A percentile compares a stretch with the other conserved stretches of the same genome.
Evolutionary conservation across 306 rosid genomes (phyloP).

Genomic region (Coriaria nepalensis): DNA sequence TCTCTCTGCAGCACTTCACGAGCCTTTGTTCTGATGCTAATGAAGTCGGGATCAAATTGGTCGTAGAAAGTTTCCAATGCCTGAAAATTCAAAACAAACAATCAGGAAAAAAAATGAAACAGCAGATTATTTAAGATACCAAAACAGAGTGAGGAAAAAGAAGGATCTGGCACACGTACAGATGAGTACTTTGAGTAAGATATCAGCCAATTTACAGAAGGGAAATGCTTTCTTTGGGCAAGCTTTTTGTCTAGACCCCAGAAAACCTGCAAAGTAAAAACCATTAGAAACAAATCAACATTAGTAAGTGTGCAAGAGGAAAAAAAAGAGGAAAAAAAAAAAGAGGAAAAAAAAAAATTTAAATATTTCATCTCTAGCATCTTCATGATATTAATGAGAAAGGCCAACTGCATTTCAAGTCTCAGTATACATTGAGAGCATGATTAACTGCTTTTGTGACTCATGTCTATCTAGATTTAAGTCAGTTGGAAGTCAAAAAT

Average conservation of each 20-base stretch:
- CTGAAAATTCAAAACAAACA: conserved; percentile 17
- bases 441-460: no score
- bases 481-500: no score
- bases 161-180: conserved; percentile 27
- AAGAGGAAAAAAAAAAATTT: neutral
- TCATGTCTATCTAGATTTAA: no score
- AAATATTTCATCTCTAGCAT: no score
- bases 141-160: conserved; percentile 1
- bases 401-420: no score
- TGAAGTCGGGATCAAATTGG: conserved; percentile 91
- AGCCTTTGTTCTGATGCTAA: conserved; percentile 93
- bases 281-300: conserved; percentile 6
- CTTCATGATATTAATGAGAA: no score
- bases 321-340: neutral
- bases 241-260: conserved; percentile 99
- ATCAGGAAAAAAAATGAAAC: conserved; percentile 3
- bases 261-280: conserved; percentile 70
- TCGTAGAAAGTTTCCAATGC: conserved; percentile 93
- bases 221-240: conserved; percentile 99
- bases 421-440: no score
- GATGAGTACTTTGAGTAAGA: conserved; percentile 90
- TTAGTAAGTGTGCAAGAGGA: neutral
- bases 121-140: neutral
- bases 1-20: conserved; percentile 97
- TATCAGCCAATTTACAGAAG: conserved; percentile 98